Evolutionary conservation across 2,329 filamentous ascomycete genomes (phyloP), one percentile per base, ranked within the genome.

Genomic region (Colletotrichum sansevieriae): DNA sequence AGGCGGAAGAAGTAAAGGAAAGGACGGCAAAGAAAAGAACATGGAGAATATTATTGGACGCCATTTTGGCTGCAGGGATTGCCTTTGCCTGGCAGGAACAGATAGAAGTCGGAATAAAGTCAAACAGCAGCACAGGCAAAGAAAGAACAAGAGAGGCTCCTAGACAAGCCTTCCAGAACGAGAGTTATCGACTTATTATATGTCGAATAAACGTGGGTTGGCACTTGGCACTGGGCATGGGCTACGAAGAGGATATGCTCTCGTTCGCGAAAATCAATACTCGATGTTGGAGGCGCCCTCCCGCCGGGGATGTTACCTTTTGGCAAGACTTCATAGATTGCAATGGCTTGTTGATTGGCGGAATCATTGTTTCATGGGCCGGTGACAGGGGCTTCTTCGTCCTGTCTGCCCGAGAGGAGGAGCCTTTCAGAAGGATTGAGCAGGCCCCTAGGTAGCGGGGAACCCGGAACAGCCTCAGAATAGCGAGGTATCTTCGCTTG

Each of bases 1-100:
- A 72, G 55, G 74, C 78, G 35, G 76, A 73, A 13, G 74, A 73
- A 54, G 73, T 71, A 63, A 76, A 71, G 49, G 65, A 70, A 43
- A 75, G 60, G 64, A 77, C 70, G 47, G 83, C 46, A 41, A 71
- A 39, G 41, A 71, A 47, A 39, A 70, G 25, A 49, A 70, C 13
- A 20, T 65, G 67, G 37, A 70, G 13, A 58, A 71, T 51, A 29
- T 56, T 62, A 22, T 44, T 66, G 44, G 35, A 57, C n/a, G 68
- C 55, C 63, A 71, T 70, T 22, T 43, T 66, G 58, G 56, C 46
- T 29, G n/a, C 20, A 39, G 11, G 29, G 41, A 20, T 18, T 54
- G 39, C 55, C 55, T 65, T 55, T 12, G 22, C 61, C 55, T 43
- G 62, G 41, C 61, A 49, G 29, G 49, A 52, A 35, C 20, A 59